Evolutionary conservation across 164 flowering plant genomes (phyloP), one percentile per base, ranked within the genome.

Genomic region (Buxus sempervirens): DNA sequence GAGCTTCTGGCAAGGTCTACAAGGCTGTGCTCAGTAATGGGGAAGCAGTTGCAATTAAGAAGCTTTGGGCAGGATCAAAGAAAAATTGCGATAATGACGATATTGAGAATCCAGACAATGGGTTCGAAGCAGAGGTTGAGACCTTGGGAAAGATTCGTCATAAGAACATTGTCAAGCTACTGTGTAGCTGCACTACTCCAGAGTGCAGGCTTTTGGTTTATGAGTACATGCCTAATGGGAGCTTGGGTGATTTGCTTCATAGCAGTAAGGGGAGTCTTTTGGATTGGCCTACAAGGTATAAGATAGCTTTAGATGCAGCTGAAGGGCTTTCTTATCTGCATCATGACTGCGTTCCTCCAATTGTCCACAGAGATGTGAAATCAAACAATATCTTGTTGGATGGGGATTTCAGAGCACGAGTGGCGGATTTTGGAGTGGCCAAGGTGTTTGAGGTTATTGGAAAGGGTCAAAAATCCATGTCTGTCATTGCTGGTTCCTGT

Each of bases 381-480:
- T 82, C 93, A 1, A 86, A 85, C 68, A 88, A 88, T 60, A 88
- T 88, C 64, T 73, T 88, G 83, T 70, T 88, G 65, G 93, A 85
- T 76, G 83, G 58, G 32, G 88, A 84, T 21, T 85, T 81, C 28
- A 81, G 83, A 58, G 94, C 94, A 14, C 75, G 74, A 63, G 85
- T 89, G 62, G 85, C 94, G 2, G 94, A 89, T 72, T 89, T 89
- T 70, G 94, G 94, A 26, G 81, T 89, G 45, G 96, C 93, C 19
- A 88, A 88, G 64, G 78, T 75, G 53, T 70, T 80, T 59, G 76
- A 73, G n/a, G 71, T 54, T 4, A 60, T 65, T 18, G 79, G 76
- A 21, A 82, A 81, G 54, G 83, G 76, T 41, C 68, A 53, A 25
- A 82, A 85, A 60, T 79, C 86, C 28, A 88, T 88, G 96, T 86